Base-by-base conservation (phyloP, 192 early-diverging fungal genomes). In the Pilaira anomala region DNA sequence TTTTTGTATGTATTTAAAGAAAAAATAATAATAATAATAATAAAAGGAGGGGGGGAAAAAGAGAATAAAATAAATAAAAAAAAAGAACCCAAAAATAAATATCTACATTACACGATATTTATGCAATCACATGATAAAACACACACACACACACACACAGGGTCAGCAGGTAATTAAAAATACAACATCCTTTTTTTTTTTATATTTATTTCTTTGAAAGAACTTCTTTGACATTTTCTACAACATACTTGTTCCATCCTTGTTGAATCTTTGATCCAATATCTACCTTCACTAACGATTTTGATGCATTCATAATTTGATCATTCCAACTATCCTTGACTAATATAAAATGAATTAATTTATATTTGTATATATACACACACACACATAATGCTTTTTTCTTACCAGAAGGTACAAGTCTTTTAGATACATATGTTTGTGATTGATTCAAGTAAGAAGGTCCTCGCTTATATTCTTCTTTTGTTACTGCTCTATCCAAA, bases 371-470 rank as follows among this genome's bases (percentile, higher is more conserved):
- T 18, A 14, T 46, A 46, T n/a, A n/a, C n/a, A n/a, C n/a, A n/a
- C n/a, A n/a, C n/a, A n/a, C n/a, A n/a, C n/a, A n/a, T n/a, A n/a
- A n/a, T n/a, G n/a, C n/a, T n/a, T n/a, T 41, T 5, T 56, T n/a
- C 41, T 36, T 58, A 58, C 56, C 56, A 36, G 56, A 58, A 40
- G 56, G 56, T 7, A 58, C 56, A 25, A 58, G 40, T 41, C 56
- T 36, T 19, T 42, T 16, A 13, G 19, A 42, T 24, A 58, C 40
- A 39, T 58, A 58, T 58, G 22, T 58, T 39, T 58, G 56, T 41
- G 56, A 58, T 19, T 58, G 36, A 12, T 12, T 42, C 29, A 58
- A 16, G 14, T 58, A 58, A 36, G 56, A 40, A 26, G 56, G 40
- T 11, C 29, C 22, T 25, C 40, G 29, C 21, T 19, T 58, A 46